A percentile compares a stretch with the other conserved stretches of the same genome.
phyloP scores from a whole-genome alignment of 2,329 filamentous ascomycete genomes.

The Madurella mycetomatis region DNA sequence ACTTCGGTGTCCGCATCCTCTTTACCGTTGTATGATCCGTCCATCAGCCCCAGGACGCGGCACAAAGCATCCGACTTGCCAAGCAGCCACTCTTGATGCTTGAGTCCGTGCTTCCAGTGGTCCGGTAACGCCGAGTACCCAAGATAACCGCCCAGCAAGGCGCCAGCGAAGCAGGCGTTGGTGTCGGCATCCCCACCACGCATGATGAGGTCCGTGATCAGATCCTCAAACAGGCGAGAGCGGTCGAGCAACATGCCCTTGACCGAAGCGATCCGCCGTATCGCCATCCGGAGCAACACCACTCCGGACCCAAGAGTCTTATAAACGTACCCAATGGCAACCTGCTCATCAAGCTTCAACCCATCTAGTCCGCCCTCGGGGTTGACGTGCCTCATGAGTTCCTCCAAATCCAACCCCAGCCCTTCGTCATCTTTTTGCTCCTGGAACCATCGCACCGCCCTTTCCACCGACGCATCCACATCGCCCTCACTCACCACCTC shows the following conservation, averaged over 20 bases:
- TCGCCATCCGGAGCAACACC: constrained; percentile 40
- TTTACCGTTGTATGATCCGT: constrained; percentile 32
- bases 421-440: constrained; percentile 25
- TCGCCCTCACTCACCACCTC: constrained; percentile 39
- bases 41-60: constrained; percentile 34
- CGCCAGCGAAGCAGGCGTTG: constrained; percentile 49
- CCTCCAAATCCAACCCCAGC: constrained; percentile 35
- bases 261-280: constrained; percentile 31
- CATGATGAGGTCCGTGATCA: constrained; percentile 47
- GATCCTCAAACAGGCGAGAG: constrained; percentile 38
- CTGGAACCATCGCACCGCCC: constrained; percentile 37
- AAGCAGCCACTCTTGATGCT: constrained; percentile 42
- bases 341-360: constrained; percentile 41
- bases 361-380: constrained; percentile 33
- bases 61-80: constrained; percentile 40
- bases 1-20: constrained; percentile 38
- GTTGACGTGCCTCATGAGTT: constrained; percentile 39
- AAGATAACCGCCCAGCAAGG: constrained; percentile 44
- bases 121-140: constrained; percentile 43
- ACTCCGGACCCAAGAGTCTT: constrained; percentile 49
- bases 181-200: constrained; percentile 51
- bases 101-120: constrained; percentile 47
- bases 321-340: constrained; percentile 50
- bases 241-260: constrained; percentile 19
- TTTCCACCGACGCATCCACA: constrained; percentile 39